Percentiles rank a stretch among this genome's conserved stretches.
These are phyloP conservation scores for Mucor sp. DNA, from an alignment of 371 early-diverging fungal species.

Conservation along the genomic window DNA sequence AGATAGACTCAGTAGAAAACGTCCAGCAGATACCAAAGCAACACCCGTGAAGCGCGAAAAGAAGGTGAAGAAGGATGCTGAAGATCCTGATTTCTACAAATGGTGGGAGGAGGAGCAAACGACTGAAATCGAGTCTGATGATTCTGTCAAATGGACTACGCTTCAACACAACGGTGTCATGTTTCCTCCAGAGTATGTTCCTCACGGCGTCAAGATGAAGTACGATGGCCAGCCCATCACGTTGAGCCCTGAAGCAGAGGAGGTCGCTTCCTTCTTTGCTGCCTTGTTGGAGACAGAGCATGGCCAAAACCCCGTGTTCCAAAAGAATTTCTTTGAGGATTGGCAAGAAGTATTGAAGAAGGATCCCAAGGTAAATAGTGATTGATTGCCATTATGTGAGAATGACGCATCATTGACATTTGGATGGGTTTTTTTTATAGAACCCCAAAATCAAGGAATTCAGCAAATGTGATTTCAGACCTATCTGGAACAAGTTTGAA, in stretches of 20 bases:
- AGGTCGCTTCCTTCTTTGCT: conserved; percentile 95
- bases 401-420: not conserved
- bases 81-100: conserved; percentile 39
- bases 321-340: conserved; percentile 92
- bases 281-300: conserved; percentile 84
- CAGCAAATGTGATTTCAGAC: conserved; percentile 88
- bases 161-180: conserved; percentile 88
- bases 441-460: conserved; percentile 75
- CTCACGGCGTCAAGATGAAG: conserved; percentile 87
- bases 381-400: not conserved
- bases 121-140: conserved; percentile 53
- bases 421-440: not conserved
- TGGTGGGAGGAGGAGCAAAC: conserved; percentile 50
- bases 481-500: conserved; percentile 82
- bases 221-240: conserved; percentile 82
- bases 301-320: conserved; percentile 82
- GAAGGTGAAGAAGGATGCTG: conserved; percentile 29
- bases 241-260: conserved; percentile 86
- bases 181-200: conserved; percentile 93
- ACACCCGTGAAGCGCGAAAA: conserved; percentile 24
- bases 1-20: conserved; percentile 23
- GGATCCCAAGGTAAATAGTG: conserved; percentile 60
- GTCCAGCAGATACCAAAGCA: conserved; percentile 1
- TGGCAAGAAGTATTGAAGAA: conserved; percentile 69
- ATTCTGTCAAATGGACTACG: conserved; percentile 80